Evolutionary conservation across 148 eudicot genomes (phyloP), one percentile per base, ranked within the genome.

Genomic region (Fagopyrum tataricum): DNA sequence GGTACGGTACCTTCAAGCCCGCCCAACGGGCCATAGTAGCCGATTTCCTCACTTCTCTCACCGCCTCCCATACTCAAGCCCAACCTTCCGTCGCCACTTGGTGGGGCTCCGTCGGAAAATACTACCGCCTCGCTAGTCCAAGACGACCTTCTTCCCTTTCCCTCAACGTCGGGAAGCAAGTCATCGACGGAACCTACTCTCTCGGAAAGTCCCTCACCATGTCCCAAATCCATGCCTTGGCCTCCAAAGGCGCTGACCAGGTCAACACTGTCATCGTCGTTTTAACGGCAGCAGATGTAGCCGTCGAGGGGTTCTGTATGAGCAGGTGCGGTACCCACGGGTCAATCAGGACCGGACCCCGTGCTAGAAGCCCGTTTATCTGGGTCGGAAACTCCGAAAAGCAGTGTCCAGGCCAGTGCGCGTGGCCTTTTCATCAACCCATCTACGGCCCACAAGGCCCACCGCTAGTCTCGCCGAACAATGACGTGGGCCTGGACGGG

Each of bases 351-450:
- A 15, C 37, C 14, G 48, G 7, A 14, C 21, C 24, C n/a, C 8
- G 31, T 7, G 31, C 64, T 23, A 43, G 14, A n/a, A 70, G 31
- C 72, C 72, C 72, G 17, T 70, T n/a, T 51, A 70, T 70, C 42
- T 77, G 80, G 80, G 80, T 77, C 1, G 80, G 80, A 1, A 77
- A 77, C 76, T 66, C 80, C 15, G 80, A 73, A 39, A 77, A 46
- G 20, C 73, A 77, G 67, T 77, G 80, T 41, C 80, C 72, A 7
- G 76, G 76, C 11, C 70, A 72, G 17, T 70, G 72, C 72, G 72
- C 72, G 37, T 70, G 72, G 72, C 72, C 72, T 14, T 70, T 42
- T 31, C 72, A 73, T 67, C 80, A 77, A 46, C 80, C 80, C 13
- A 73, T 77, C 13, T 77, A 72, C 72, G 76, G 80, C 31, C 72